Evolutionary conservation across 169 alveolate species (phyloP).

Genomic region (Plasmodium berghei): DNA sequence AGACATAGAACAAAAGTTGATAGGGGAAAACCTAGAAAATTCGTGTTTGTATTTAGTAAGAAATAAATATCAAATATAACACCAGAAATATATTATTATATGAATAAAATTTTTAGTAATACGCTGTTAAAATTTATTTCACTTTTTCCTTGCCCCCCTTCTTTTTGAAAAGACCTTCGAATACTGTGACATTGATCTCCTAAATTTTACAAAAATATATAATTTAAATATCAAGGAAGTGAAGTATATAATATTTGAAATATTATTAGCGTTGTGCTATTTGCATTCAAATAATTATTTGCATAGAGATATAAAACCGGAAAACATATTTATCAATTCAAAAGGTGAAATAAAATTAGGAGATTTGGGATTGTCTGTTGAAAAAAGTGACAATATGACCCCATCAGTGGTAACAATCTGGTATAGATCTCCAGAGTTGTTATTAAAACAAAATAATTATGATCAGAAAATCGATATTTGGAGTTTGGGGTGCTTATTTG

Average conservation of each 20-base stretch:
- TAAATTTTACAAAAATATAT: conserved; percentile 41
- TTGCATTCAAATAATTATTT: conserved; percentile 80
- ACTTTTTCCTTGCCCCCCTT: neutral
- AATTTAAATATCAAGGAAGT: conserved; percentile 67
- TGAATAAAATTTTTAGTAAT: neutral
- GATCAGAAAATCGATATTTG: conserved; percentile 90
- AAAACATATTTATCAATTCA: conserved; percentile 80
- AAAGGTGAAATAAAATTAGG: conserved; percentile 82
- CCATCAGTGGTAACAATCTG: conserved; percentile 86
- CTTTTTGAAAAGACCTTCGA: conserved; percentile 38
- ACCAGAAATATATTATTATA: neutral
- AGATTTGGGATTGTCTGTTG: conserved; percentile 83
- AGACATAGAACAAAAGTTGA: conserved; percentile 63
- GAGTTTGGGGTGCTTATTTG: conserved; percentile 90
- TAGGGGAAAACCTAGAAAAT: conserved; percentile 45
- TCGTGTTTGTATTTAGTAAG: conserved; percentile 66
- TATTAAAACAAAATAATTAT: conserved; percentile 84
- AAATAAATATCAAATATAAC: neutral
- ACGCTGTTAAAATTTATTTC: neutral
- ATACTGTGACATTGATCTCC: conserved; percentile 54
- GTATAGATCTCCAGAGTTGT: conserved; percentile 93
- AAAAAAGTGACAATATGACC: conserved; percentile 76
- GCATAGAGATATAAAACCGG: conserved; percentile 86
- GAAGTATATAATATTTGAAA: conserved; percentile 82
- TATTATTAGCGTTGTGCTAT: conserved; percentile 76